A percentile compares a stretch with the other conserved stretches of the same genome.
Evolutionary conservation across 768 basidiomycete species (phyloP).

Genomic region (Phylloporus rhodoxanthus): DNA sequence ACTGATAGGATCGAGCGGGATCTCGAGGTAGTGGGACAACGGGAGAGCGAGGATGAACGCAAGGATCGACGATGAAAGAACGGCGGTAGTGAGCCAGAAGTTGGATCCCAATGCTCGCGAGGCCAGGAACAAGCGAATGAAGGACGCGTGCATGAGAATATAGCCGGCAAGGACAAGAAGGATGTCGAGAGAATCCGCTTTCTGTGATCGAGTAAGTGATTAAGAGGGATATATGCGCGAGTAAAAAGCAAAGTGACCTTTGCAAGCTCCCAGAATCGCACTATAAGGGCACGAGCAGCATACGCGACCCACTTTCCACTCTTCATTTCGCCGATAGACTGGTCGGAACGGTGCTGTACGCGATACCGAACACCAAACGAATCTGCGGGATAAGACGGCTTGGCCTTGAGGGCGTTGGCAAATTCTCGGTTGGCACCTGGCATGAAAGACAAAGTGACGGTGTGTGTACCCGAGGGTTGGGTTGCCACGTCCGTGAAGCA

Average conservation of each 20-base stretch:
- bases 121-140: conserved; percentile 84
- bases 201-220: conserved; percentile 38
- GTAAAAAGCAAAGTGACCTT: conserved; percentile 45
- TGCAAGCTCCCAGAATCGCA: conserved; percentile 82
- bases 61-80: conserved; percentile 74
- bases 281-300: conserved; percentile 65
- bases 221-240: neutral
- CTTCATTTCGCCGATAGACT: conserved; percentile 64
- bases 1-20: conserved; percentile 88
- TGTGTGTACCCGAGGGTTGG: conserved; percentile 33
- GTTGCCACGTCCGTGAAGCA: conserved; percentile 39
- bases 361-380: conserved; percentile 44
- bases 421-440: conserved; percentile 50
- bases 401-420: conserved; percentile 33
- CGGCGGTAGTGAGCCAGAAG: conserved; percentile 64
- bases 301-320: conserved; percentile 88
- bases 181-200: conserved; percentile 95
- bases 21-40: conserved; percentile 64
- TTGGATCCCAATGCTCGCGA: conserved; percentile 79
- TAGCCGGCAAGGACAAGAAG: conserved; percentile 91
- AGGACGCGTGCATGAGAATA: conserved; percentile 91
- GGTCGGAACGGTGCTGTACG: conserved; percentile 41
- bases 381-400: conserved; percentile 29
- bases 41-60: conserved; percentile 84
- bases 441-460: conserved; percentile 47